Conservation (phyloP, 83 land plant species). For the Picea abies region DNA sequence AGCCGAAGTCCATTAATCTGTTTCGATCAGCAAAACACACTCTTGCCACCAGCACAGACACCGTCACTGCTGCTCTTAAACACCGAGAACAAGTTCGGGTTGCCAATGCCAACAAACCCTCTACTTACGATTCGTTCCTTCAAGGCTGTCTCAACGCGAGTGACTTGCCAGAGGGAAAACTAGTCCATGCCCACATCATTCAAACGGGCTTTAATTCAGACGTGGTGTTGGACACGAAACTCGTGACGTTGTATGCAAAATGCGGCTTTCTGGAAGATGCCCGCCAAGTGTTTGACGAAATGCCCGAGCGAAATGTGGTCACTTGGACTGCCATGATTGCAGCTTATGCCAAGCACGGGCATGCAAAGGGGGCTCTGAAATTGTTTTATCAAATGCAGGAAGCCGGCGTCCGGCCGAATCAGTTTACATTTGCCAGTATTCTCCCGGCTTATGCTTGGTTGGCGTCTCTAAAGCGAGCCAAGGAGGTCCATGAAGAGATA, state of each 20-base stretch:
- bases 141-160: constrained; percentile 13
- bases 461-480: background rate
- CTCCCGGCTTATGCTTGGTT: constrained; percentile 19
- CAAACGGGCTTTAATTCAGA: constrained; percentile 14
- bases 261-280: constrained; percentile 23
- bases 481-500: constrained; percentile 29
- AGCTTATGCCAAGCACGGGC: constrained; percentile 22
- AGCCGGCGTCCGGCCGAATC: constrained; percentile 16
- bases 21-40: too few species aligned
- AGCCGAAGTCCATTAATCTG: too few species aligned
- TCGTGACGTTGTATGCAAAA: constrained; percentile 29
- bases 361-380: constrained; percentile 11
- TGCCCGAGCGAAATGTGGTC: constrained; percentile 21
- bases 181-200: constrained; percentile 21
- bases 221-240: constrained; percentile 14
- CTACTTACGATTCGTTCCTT: constrained; percentile 1
- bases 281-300: constrained; percentile 22
- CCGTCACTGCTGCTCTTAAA: too few species aligned
- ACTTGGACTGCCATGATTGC: constrained; percentile 29
- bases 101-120: too few species aligned
- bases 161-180: constrained; percentile 9
- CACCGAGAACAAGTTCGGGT: too few species aligned
- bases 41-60: too few species aligned
- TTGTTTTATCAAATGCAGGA: constrained; percentile 27
- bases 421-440: constrained; percentile 20